phyloP scores from a whole-genome alignment of 176 grass and related monocot species.

The Alopecurus myosuroides region DNA sequence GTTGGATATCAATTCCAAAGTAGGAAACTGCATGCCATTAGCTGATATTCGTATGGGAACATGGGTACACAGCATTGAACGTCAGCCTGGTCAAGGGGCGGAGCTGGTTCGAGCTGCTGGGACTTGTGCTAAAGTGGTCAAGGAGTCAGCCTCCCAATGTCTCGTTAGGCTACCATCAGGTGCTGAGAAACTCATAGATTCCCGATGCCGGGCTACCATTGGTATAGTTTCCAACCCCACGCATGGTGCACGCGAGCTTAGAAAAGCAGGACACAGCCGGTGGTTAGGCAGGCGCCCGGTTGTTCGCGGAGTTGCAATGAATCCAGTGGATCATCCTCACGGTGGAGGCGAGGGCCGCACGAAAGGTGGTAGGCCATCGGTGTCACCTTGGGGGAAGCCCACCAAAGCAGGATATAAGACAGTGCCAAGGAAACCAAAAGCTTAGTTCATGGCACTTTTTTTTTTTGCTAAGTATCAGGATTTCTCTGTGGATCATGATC shows the following conservation, averaged over 20 bases:
- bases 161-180: not conserved
- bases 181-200: conserved; percentile 6
- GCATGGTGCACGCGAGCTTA: not conserved
- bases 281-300: not conserved
- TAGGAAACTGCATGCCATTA: not conserved
- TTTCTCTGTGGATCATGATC: not conserved
- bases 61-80: not conserved
- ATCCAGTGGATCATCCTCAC: conserved; percentile 14
- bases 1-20: not conserved
- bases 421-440: not conserved
- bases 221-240: conserved; percentile 2
- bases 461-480: not conserved
- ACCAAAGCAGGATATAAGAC: not conserved
- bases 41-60: not conserved
- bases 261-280: not conserved
- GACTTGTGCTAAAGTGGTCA: not conserved
- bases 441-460: not conserved
- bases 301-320: conserved; percentile 3
- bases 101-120: not conserved
- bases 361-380: not conserved
- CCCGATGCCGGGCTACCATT: not conserved
- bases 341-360: not conserved
- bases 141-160: not conserved
- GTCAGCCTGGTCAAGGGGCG: not conserved
- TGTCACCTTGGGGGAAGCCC: not conserved